Evolutionary conservation across 495 filamentous ascomycete genomes (phyloP).

Genomic region (Lindgomyces ingoldianus): DNA sequence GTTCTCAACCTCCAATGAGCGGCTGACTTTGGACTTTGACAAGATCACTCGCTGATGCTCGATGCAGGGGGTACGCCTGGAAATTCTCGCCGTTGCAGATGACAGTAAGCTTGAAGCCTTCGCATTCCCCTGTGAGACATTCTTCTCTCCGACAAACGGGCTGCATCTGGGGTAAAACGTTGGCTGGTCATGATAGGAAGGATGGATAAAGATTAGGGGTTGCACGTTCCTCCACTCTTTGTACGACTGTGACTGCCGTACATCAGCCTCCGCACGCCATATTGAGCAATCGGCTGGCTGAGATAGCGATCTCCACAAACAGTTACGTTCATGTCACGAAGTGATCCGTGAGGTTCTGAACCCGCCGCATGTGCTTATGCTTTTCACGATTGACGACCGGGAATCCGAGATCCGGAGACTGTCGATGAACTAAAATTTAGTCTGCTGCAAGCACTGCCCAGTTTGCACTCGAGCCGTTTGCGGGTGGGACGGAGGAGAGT

Average conservation of each 20-base stretch:
- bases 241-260: background rate
- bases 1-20: constrained; percentile 21
- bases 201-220: background rate
- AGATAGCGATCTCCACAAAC: too few species aligned
- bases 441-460: constrained; percentile 2
- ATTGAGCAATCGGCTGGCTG: background rate
- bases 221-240: background rate
- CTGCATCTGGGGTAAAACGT: constrained; percentile 2
- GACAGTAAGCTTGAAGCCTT: background rate
- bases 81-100: constrained; percentile 1
- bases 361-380: background rate
- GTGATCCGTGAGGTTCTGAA: too few species aligned
- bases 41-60: constrained; percentile 16
- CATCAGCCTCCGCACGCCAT: background rate
- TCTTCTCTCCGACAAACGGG: background rate
- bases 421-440: background rate
- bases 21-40: constrained; percentile 3
- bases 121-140: constrained; percentile 22
- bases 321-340: too few species aligned
- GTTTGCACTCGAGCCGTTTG: background rate
- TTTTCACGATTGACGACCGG: background rate
- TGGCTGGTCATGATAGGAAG: background rate
- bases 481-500: constrained; percentile 16
- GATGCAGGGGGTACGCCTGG: constrained; percentile 26
- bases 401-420: background rate